phyloP scores from a whole-genome alignment of 1,284 basidiomycete genomes.

The Leccinum subspadiceum region DNA sequence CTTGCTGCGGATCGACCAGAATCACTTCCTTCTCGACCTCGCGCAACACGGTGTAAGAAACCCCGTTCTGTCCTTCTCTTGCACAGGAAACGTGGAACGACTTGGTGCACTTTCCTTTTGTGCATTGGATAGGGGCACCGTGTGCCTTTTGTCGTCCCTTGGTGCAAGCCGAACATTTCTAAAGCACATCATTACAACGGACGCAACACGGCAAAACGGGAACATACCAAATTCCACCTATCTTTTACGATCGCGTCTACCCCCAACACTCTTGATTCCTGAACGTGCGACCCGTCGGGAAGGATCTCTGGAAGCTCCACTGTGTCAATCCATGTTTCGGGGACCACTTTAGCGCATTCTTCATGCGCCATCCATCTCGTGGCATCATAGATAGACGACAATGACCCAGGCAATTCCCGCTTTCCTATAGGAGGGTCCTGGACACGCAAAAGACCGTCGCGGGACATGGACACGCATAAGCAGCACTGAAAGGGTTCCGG shows the following conservation, averaged over 20 bases:
- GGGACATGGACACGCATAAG: slow-evolving; percentile 67
- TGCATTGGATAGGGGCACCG: slow-evolving; percentile 93
- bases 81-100: slow-evolving; percentile 96
- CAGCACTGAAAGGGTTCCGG: slow-evolving; percentile 70
- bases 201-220: slow-evolving; percentile 6
- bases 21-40: slow-evolving; percentile 80
- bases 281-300: slow-evolving; percentile 36
- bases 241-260: slow-evolving; percentile 85
- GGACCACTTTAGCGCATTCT: slow-evolving; percentile 74
- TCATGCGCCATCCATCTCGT: slow-evolving; percentile 71
- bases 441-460: slow-evolving; percentile 64
- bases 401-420: slow-evolving; percentile 44
- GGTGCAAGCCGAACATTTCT: slow-evolving; percentile 88
- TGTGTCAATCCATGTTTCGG: slow-evolving; percentile 84
- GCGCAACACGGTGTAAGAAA: slow-evolving; percentile 60
- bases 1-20: slow-evolving; percentile 42
- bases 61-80: slow-evolving; percentile 50
- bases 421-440: slow-evolving; percentile 60
- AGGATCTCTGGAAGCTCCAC: slow-evolving; percentile 38
- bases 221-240: slow-evolving; percentile 83
- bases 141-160: slow-evolving; percentile 66
- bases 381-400: slow-evolving; percentile 32
- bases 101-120: slow-evolving; percentile 89
- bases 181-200: slow-evolving; percentile 9
- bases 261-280: slow-evolving; percentile 69